These are phyloP conservation scores for Coemansia sp. DNA, from an alignment of 192 early-diverging fungal genomes.

Conservation along the genomic window DNA sequence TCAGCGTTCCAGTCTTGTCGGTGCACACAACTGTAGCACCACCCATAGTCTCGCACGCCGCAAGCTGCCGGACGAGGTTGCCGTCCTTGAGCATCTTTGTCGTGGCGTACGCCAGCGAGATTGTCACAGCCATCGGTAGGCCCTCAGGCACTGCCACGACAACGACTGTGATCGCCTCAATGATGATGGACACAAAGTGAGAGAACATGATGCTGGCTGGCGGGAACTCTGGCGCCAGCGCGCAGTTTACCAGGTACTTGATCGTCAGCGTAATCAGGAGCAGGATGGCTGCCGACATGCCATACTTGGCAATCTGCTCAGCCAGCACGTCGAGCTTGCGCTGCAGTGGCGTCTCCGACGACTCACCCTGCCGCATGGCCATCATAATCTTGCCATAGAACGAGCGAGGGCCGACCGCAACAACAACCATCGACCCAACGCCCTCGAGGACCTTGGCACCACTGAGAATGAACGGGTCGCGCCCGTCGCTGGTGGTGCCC, in stretches of 20 bases:
- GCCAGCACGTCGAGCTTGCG: conserved; percentile 84
- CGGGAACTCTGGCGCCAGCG: conserved; percentile 42
- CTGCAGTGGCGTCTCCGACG: conserved; percentile 83
- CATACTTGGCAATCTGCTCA: conserved; percentile 90
- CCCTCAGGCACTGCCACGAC: conserved; percentile 99
- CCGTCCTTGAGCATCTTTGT: conserved; percentile 94
- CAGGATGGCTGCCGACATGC: conserved; percentile 73
- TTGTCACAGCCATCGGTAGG: conserved; percentile 92
- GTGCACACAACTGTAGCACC: conserved; percentile 98
- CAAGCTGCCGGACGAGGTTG: conserved; percentile 91
- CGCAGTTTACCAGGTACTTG: conserved; percentile 70
- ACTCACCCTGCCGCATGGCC: conserved; percentile 78
- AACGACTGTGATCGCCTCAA: conserved; percentile 88
- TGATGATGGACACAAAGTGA: conserved; percentile 73
- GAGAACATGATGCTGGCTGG: conserved; percentile 54
- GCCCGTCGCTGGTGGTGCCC: conserved; percentile 42
- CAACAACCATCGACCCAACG: conserved; percentile 78
- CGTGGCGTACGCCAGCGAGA: conserved; percentile 91
- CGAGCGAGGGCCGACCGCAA: conserved; percentile 81
- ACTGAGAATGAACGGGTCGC: conserved; percentile 83
- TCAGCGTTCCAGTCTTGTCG: conserved; percentile 99
- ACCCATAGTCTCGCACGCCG: conserved; percentile 98
- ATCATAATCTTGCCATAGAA: conserved; percentile 88
- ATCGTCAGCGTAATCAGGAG: conserved; percentile 86
- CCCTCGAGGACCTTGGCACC: conserved; percentile 93